Evolutionary conservation across 441 rosid species (phyloP).

Genomic region (Populus hybrid): DNA sequence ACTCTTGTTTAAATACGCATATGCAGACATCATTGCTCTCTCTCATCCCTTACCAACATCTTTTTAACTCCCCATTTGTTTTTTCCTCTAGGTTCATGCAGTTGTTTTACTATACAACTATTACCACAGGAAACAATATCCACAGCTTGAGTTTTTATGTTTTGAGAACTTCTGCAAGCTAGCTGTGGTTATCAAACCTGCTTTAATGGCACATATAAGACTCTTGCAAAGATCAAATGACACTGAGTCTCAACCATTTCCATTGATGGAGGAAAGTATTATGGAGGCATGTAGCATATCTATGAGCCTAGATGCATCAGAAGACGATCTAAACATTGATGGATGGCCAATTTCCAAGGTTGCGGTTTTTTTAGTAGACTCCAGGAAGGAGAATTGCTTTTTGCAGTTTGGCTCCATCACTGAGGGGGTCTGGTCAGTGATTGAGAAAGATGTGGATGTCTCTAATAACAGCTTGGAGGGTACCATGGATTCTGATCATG

Average conservation of each 20-base stretch:
- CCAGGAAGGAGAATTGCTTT: conserved; percentile 45
- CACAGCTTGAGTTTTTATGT: conserved; percentile 44
- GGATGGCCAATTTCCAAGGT: conserved; percentile 64
- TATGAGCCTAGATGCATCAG: conserved; percentile 44
- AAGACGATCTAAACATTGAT: conserved; percentile 34
- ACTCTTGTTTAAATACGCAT: background rate
- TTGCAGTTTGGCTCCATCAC: conserved; percentile 50
- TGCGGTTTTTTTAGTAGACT: conserved; percentile 60
- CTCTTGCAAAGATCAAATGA: conserved; percentile 38
- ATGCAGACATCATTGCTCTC: background rate
- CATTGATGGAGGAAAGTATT: conserved; percentile 52
- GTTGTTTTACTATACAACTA: conserved; percentile 77
- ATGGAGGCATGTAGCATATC: conserved; percentile 72
- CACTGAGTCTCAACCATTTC: conserved; percentile 37
- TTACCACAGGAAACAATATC: conserved; percentile 59
- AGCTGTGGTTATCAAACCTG: conserved; percentile 49
- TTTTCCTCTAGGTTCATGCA: conserved; percentile 54
- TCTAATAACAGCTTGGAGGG: conserved; percentile 23
- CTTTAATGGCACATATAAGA: conserved; percentile 48
- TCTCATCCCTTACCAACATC: background rate
- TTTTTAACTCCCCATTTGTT: conserved; percentile 1
- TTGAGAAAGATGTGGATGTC: conserved; percentile 54
- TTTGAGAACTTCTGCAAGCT: conserved; percentile 67
- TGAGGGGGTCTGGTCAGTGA: conserved; percentile 71
- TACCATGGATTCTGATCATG: conserved; percentile 18